Percentiles rank a stretch among this genome's conserved stretches.
Evolutionary conservation across 345 rosid species (phyloP).

Genomic region (Tarenaya hassleriana): DNA sequence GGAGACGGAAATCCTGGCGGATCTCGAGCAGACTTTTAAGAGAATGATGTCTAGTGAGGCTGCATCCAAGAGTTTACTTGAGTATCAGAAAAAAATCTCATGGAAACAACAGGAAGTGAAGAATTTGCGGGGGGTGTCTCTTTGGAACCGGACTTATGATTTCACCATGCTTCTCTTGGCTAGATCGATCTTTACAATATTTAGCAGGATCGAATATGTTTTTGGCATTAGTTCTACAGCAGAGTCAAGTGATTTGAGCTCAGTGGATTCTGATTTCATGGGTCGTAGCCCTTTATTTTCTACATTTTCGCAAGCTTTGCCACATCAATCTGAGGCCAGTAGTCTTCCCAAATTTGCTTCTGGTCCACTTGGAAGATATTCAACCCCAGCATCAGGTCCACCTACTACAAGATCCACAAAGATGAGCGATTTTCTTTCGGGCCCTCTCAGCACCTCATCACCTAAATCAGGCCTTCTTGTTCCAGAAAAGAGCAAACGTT

Average conservation of each 20-base stretch:
- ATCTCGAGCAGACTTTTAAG: slow-evolving; percentile 67
- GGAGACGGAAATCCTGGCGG: slow-evolving; percentile 83
- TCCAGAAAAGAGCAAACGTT: slow-evolving; percentile 34
- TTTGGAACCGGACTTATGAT: slow-evolving; percentile 85
- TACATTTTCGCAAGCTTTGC: slow-evolving; percentile 44
- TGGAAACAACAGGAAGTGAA: slow-evolving; percentile 90
- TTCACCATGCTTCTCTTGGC: slow-evolving; percentile 60
- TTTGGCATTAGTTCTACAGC: slow-evolving; percentile 49
- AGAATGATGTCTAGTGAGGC: slow-evolving; percentile 57
- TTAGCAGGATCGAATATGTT: slow-evolving; percentile 50
- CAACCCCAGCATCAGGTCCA: slow-evolving; percentile 47
- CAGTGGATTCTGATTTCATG: slow-evolving; percentile 44
- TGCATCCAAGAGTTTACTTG: slow-evolving; percentile 50
- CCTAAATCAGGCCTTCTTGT: slow-evolving; percentile 45
- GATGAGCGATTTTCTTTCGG: slow-evolving; percentile 59
- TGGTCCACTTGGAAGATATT: slow-evolving; percentile 57
- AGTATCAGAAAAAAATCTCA: slow-evolving; percentile 61
- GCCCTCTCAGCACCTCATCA: slow-evolving; percentile 54
- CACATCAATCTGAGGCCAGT: slow-evolving; percentile 43
- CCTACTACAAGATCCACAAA: slow-evolving; percentile 37
- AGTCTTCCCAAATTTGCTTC: slow-evolving; percentile 65
- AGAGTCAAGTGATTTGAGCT: slow-evolving; percentile 40
- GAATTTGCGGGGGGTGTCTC: slow-evolving; percentile 59
- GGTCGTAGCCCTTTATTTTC: slow-evolving; percentile 66
- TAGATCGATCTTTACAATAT: slow-evolving; percentile 76